Percentiles rank a stretch among this genome's conserved stretches.
Conservation (phyloP, 2,329 filamentous ascomycete species). For the Penicillium griseofulvum region DNA sequence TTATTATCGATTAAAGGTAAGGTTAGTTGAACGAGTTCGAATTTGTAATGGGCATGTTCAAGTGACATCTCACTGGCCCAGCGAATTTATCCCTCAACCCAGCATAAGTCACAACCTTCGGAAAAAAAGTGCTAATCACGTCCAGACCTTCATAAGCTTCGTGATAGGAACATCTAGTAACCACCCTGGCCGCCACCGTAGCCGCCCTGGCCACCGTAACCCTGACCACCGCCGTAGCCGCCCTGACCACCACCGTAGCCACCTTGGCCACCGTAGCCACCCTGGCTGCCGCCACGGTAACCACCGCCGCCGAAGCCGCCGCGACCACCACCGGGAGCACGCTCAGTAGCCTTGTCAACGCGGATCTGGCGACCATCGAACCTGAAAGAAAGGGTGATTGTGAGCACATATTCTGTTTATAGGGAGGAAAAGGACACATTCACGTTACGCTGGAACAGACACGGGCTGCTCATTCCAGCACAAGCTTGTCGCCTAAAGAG, state of each 20-base stretch:
- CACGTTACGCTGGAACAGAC: not conserved
- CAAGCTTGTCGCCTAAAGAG: not conserved
- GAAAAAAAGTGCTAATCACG: conserved; percentile 6
- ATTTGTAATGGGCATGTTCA: conserved; percentile 6
- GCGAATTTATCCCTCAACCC: conserved; percentile 4
- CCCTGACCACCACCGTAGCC: conserved; percentile 1
- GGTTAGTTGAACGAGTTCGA: conserved; percentile 6
- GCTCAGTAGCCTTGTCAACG: conserved; percentile 12
- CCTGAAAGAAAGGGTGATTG: not conserved
- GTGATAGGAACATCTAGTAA: conserved; percentile 6
- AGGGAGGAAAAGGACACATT: not conserved
- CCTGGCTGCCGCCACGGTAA: conserved; percentile 4
- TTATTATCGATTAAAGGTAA: conserved; percentile 7
- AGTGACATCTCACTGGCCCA: not conserved
- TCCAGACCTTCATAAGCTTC: conserved; percentile 8
- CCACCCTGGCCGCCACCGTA: not conserved
- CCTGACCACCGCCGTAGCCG: not conserved
- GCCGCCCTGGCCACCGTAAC: not conserved
- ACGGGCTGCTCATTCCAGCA: not conserved
- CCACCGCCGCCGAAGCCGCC: conserved; percentile 4
- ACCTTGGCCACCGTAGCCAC: conserved; percentile 3
- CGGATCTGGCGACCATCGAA: conserved; percentile 10
- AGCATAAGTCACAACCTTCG: conserved; percentile 9
- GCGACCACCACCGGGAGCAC: conserved; percentile 4
- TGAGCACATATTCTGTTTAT: not conserved